Evolutionary conservation across 257 asterid genomes (phyloP).

Genomic region (Leonotis leonurus): DNA sequence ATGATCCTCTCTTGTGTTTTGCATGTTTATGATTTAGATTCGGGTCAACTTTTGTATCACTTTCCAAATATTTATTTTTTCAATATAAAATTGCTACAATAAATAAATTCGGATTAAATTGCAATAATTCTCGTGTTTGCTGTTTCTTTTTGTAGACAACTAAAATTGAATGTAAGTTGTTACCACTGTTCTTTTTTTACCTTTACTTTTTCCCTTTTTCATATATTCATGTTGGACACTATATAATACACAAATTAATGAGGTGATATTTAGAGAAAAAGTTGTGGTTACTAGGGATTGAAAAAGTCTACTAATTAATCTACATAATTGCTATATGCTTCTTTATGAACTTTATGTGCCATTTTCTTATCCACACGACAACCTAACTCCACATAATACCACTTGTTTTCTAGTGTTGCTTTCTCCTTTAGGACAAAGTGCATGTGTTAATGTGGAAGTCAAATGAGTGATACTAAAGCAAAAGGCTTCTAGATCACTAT

Average conservation of each 20-base stretch:
- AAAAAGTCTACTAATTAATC: background rate
- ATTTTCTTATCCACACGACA: slow-evolving; percentile 19
- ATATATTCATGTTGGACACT: no score
- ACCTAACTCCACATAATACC: slow-evolving; percentile 18
- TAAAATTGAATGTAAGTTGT: no score
- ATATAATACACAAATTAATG: background rate
- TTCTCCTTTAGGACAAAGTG: slow-evolving; percentile 1
- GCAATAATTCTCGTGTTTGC: no score
- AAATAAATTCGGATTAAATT: no score
- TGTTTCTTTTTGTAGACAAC: no score
- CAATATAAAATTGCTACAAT: no score
- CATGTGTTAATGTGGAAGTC: slow-evolving; percentile 23
- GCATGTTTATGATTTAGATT: no score
- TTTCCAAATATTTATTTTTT: no score
- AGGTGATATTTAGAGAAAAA: background rate
- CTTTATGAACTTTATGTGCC: slow-evolving; percentile 14
- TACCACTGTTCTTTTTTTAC: no score
- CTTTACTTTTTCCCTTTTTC: background rate
- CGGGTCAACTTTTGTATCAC: no score
- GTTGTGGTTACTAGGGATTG: slow-evolving; percentile 13
- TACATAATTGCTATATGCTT: background rate
- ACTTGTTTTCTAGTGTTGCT: no score
- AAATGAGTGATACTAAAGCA: background rate
- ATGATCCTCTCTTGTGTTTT: no score
- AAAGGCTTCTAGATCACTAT: background rate